Evolutionary conservation across 208 protist genomes (phyloP), one percentile per base, ranked within the genome.

Genomic region (Trypanosoma lewisi): DNA sequence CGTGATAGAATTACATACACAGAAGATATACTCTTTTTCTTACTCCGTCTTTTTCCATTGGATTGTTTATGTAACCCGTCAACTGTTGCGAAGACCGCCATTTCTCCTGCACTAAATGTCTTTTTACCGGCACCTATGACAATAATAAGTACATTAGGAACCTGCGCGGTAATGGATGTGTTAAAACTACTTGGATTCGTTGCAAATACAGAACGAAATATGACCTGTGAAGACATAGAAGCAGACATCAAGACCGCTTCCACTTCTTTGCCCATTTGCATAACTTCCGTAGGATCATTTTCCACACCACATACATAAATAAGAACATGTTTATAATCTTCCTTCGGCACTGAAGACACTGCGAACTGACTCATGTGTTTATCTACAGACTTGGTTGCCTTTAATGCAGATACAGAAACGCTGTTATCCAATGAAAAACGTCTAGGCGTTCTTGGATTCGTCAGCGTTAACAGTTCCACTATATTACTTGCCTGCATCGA

Each of bases 291-390:
- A 2, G n/a, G 21, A 11, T 34, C 51, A 21, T 51, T 25, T 19
- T 31, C 50, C 2, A 11, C 27, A 37, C 39, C 25, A 17, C 63
- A 28, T 0, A 72, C 28, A 28, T 72, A 51, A 30, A 72, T 72
- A 21, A 63, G 39, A 27, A 72, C 50, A 37, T 65, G 17, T 7
- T 39, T 17, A 37, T 28, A 68, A 7, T 39, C 3, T n/a, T 42
- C 33, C 7, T 54, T 30, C 30, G 27, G 21, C 39, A 17, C 39
- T 0, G 21, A 17, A 17, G 21, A 36, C 0, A 25, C 17, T 2
- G 23, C 47, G 5, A 36, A 58, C n/a, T 47, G 36, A 41, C 53
- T 58, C 34, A 58, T 47, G 4, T 36, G 53, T n/a, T 36, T 41
- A 41, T 48, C 44, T 28, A 52, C 42, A 34, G 42, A 62, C 31